Percentiles rank a stretch among this genome's conserved stretches.
These are phyloP conservation scores for Ganoderma lucidum DNA, from an alignment of 1,284 basidiomycete genomes.

Conservation along the genomic window DNA sequence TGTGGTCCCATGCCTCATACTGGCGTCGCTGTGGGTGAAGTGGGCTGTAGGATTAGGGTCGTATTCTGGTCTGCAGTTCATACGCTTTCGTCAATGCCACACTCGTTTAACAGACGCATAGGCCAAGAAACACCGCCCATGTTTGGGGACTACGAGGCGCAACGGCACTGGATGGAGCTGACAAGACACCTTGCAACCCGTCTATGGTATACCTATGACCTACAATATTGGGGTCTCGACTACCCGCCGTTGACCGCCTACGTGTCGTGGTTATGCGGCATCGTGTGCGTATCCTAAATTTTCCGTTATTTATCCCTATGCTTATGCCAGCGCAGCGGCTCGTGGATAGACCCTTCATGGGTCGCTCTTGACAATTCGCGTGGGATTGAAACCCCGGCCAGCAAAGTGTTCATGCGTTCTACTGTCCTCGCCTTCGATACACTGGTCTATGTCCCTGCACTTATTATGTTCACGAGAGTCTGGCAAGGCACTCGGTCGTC, in stretches of 20 bases:
- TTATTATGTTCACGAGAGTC: conserved; percentile 65
- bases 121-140: conserved; percentile 80
- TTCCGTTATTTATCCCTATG: neutral
- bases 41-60: conserved; percentile 77
- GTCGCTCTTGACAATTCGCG: conserved; percentile 79
- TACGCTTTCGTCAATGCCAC: conserved; percentile 17
- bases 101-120: conserved; percentile 39
- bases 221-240: conserved; percentile 92
- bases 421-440: conserved; percentile 79
- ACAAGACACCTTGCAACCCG: conserved; percentile 77
- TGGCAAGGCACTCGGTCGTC: conserved; percentile 75
- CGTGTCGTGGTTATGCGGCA: conserved; percentile 82
- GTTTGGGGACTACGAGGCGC: conserved; percentile 94
- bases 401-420: conserved; percentile 83
- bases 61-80: conserved; percentile 74
- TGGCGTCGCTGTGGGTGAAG: conserved; percentile 65
- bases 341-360: conserved; percentile 75
- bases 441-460: conserved; percentile 79
- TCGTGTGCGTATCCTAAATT: conserved; percentile 46
- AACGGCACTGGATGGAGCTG: conserved; percentile 94
- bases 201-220: conserved; percentile 89
- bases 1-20: conserved; percentile 62
- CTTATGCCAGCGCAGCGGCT: conserved; percentile 55
- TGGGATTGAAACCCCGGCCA: conserved; percentile 75
- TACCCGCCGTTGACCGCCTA: conserved; percentile 94